Conservation (phyloP, 495 filamentous ascomycete genomes). For the Aspergillus saccharolyticus region DNA sequence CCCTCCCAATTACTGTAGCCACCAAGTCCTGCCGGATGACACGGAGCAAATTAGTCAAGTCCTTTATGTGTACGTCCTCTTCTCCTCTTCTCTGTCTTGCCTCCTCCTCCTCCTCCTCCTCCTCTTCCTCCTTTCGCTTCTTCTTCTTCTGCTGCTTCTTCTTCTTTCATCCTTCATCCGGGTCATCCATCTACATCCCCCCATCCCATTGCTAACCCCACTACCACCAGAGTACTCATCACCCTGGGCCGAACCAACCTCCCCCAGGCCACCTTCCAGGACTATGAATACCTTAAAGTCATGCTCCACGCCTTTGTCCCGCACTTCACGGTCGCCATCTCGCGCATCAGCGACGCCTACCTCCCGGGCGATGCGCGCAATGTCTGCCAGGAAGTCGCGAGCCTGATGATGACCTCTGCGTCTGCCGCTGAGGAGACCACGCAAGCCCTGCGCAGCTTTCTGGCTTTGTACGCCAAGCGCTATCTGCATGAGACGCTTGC, state of each 20-base stretch:
- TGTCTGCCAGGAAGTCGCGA: background rate
- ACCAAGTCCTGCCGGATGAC: background rate
- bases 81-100: background rate
- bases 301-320: slow-evolving; percentile 5
- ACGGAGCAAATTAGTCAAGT: background rate
- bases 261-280: background rate
- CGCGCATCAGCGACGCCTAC: background rate
- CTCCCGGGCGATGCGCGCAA: slow-evolving; percentile 6
- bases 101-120: background rate
- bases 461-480: background rate
- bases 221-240: background rate
- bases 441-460: background rate
- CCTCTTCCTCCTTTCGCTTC: background rate
- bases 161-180: too few species aligned
- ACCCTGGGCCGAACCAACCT: background rate
- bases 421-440: background rate
- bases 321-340: background rate
- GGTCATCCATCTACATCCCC: too few species aligned
- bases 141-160: background rate
- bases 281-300: background rate
- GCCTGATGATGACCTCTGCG: background rate
- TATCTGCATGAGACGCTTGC: background rate
- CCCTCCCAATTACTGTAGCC: too few species aligned
- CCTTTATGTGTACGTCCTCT: background rate
- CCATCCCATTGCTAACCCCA: background rate